Base-by-base conservation (phyloP, 2,329 filamentous ascomycete genomes). In the Aureobasidium mangrovei region DNA sequence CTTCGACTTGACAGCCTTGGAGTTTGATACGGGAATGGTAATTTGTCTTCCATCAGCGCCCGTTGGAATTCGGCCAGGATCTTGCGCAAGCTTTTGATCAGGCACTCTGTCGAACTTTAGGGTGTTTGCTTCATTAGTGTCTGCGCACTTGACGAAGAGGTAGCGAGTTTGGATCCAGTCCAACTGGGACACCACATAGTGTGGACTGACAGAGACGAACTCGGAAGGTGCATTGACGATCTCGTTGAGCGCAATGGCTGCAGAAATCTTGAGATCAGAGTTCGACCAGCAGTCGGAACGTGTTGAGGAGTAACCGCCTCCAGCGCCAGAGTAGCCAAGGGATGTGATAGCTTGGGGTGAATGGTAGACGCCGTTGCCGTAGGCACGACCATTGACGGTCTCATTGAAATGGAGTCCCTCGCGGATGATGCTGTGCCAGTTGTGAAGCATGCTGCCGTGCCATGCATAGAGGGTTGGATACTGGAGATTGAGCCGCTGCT, bases 81-180 rank as follows among this genome's bases (percentile, higher is more conserved):
- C 74, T 57, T 76, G 73, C 63, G 59, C 31, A 57, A 55, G 27
- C 60, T 59, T 44, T 42, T 33, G 8, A 63, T 62, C 54, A n/a
- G 49, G 49, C 12, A 29, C 18, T n/a, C 36, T 35, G 32, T 53
- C 40, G 26, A 36, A 53, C n/a, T 7, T 29, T 4, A 38, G 38
- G 26, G 3, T 7, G 18, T 52, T 59, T 39, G 55, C 56, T 12
- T 64, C 62, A 9, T 57, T 45, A 29, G 40, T 47, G 7, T 63
- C 57, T 10, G 53, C 47, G 56, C 67, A 66, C 48, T 71, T 62
- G 39, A 87, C 81, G 60, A 95, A 87, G 1, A 96, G 75, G 67
- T 94, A 95, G 41, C 90, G 80, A 28, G 88, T 90, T 64, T 94
- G 89, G 56, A 95, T 90, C 91, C 91, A 96, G 63, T 94, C 85